These are phyloP conservation scores for Bertia moriformis DNA, from an alignment of 2,329 filamentous ascomycete species.

Conservation along the genomic window DNA sequence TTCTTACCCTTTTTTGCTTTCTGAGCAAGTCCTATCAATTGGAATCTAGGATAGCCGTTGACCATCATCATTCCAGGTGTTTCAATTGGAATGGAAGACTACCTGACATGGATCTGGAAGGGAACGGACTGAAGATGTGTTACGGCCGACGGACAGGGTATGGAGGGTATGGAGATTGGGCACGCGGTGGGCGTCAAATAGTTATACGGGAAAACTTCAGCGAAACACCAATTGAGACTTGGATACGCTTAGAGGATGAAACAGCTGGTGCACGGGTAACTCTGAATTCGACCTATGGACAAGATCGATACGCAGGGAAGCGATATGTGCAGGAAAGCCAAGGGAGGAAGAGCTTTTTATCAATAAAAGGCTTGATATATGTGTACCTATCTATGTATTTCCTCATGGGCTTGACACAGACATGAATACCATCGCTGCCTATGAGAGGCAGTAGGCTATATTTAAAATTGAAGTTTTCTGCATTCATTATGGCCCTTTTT, in stretches of 20 bases:
- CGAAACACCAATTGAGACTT: neutral
- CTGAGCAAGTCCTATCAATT: constrained; percentile 17
- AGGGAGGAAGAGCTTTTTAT: no score
- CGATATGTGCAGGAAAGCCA: no score
- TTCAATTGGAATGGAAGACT: neutral
- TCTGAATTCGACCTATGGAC: constrained; percentile 4
- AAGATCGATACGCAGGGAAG: constrained; percentile 3
- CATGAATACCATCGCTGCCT: no score
- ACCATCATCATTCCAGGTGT: neutral
- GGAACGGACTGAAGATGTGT: neutral
- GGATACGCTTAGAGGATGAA: constrained; percentile 3
- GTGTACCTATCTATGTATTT: no score
- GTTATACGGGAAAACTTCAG: constrained; percentile 2
- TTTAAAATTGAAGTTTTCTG: no score
- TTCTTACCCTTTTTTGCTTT: constrained; percentile 2
- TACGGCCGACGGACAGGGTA: constrained; percentile 30
- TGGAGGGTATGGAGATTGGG: constrained; percentile 14
- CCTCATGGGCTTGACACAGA: no score
- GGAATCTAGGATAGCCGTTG: no score
- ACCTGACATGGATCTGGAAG: neutral
- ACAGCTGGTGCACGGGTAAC: constrained; percentile 1
- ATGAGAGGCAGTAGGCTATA: no score
- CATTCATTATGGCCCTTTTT: no score
- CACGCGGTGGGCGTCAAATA: constrained; percentile 3
- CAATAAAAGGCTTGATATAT: no score